phyloP scores from a whole-genome alignment of 2,329 filamentous ascomycete species.

The Nemania bipapillata region DNA sequence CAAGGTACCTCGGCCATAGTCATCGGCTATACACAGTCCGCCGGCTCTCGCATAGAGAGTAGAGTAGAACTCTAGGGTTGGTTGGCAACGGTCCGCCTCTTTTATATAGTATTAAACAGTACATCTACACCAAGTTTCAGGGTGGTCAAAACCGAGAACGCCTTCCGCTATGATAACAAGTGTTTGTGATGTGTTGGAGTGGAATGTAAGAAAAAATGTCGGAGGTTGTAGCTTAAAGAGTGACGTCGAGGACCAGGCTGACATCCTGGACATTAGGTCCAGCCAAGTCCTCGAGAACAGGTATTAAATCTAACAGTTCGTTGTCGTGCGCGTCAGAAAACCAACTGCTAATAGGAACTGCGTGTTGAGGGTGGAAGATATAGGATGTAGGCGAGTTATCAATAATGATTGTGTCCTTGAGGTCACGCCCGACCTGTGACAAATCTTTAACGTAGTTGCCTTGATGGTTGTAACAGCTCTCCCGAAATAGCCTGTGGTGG shows the following conservation, averaged over 20 bases:
- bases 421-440: constrained; percentile 93
- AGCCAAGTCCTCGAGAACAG: constrained; percentile 96
- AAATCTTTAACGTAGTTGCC: constrained; percentile 99
- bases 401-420: constrained; percentile 98
- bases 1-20: constrained; percentile 24
- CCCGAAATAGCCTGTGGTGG: constrained; percentile 93
- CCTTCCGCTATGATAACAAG: constrained; percentile 64
- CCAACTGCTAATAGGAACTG: constrained; percentile 99
- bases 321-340: constrained; percentile 99
- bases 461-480: constrained; percentile 99
- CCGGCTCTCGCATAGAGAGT: constrained; percentile 23
- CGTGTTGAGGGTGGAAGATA: constrained; percentile 99
- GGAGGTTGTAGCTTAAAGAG: constrained; percentile 64
- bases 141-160: constrained; percentile 62
- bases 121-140: constrained; percentile 63
- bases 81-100: constrained; percentile 40
- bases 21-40: constrained; percentile 33
- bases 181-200: constrained; percentile 45
- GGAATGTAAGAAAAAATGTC: constrained; percentile 48
- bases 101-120: constrained; percentile 64
- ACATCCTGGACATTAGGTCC: constrained; percentile 90
- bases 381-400: constrained; percentile 99
- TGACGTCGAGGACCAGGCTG: constrained; percentile 95
- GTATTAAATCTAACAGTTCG: constrained; percentile 95
- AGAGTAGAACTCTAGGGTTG: constrained; percentile 25